Evolutionary conservation across 495 filamentous ascomycete species (phyloP), one percentile per base, ranked within the genome.

Genomic region (Daldinia childiae): DNA sequence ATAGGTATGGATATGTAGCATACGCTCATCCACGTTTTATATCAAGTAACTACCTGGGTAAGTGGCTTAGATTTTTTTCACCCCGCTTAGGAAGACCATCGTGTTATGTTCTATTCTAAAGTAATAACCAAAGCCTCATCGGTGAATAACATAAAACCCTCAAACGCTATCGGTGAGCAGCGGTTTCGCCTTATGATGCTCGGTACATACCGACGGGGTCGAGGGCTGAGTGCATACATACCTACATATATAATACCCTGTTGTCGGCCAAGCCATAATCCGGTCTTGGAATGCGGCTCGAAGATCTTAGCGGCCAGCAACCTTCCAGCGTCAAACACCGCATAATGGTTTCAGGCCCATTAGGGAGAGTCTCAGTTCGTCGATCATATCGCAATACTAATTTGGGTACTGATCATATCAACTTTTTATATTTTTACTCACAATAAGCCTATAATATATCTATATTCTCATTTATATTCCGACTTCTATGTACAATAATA

Each of bases 281-380:
- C 77, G 76, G 77, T 79, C 72, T 68, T 76, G 76, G 71, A 71
- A 64, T 64, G 52, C 51, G 56, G 69, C 59, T 74, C 41, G 57
- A 11, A 52, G 61, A 68, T 41, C 69, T 52, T 65, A 68, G 45
- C 59, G 57, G 59, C 66, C 56, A 58, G 51, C 58, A 63, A 58
- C 51, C 36, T 61, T 61, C 70, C 59, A 61, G 71, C 60, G 71
- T 71, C 65, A 68, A 77, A 56, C 71, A 63, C 60, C 58, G 64
- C 68, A 72, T 68, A 73, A 55, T 54, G 69, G 77, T 80, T 79
- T 79, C 79, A 77, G 69, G 73, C 72, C 71, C 65, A 57, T 1
- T 11, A 12, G 21, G 19, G 21, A 21, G 67, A 72, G 78, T 80
- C 77, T 82, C 77, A 81, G 75, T 72, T 75, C 74, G 80, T 58